These are phyloP conservation scores for Umbilicaria muhlenbergii DNA, from an alignment of 495 filamentous ascomycete species.

Conservation along the genomic window DNA sequence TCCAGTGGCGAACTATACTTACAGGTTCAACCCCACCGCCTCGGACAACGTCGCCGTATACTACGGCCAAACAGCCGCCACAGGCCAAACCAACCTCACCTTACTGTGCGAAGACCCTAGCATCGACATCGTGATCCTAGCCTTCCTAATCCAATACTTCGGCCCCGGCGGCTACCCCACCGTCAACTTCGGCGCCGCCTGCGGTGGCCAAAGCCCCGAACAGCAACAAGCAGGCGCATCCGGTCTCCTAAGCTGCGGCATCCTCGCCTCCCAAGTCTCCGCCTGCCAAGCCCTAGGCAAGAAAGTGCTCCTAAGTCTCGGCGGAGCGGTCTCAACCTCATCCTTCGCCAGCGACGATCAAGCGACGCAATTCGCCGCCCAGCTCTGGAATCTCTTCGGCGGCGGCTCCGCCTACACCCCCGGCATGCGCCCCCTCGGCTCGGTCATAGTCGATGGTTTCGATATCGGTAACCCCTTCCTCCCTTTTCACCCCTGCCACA, in stretches of 20 bases:
- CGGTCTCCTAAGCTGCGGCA: constrained; percentile 25
- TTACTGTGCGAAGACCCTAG: constrained; percentile 15
- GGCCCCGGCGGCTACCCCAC: constrained; percentile 15
- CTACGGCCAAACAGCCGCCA: constrained; percentile 11
- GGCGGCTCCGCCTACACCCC: constrained; percentile 18
- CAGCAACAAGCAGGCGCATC: constrained; percentile 7
- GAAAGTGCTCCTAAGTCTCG: constrained; percentile 33
- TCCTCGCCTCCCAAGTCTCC: constrained; percentile 27
- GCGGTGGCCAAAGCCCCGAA: constrained; percentile 11
- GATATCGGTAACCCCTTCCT: constrained; percentile 31
- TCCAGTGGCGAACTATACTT: too few species aligned
- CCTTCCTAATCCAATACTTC: constrained; percentile 32
- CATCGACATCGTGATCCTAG: constrained; percentile 35
- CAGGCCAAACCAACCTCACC: constrained; percentile 5
- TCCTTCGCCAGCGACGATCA: constrained; percentile 24
- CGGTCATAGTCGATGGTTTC: constrained; percentile 39
- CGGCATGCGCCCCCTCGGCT: constrained; percentile 33
- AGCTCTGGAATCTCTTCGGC: constrained; percentile 39
- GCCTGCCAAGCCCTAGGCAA: constrained; percentile 34
- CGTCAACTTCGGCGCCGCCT: constrained; percentile 15
- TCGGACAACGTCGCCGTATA: constrained; percentile 12
- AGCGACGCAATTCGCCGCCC: constrained; percentile 29
- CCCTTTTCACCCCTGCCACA: too few species aligned
- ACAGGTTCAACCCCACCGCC: constrained; percentile 3
- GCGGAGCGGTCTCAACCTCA: constrained; percentile 25